phyloP scores from a whole-genome alignment of 495 filamentous ascomycete genomes.

The Jackrogersella multiformis region DNA sequence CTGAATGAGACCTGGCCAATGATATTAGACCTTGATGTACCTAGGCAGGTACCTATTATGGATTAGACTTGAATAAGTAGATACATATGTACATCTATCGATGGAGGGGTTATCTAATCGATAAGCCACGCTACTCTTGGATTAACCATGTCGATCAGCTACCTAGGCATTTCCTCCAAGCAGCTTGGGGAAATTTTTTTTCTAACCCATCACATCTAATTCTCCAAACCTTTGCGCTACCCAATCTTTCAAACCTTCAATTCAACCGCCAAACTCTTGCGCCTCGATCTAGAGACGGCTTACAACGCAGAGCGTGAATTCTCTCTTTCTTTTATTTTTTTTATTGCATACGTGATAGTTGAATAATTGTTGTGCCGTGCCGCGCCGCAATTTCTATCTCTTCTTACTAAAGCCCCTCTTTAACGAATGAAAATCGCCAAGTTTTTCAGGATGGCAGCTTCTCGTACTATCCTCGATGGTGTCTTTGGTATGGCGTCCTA shows the following conservation, averaged over 20 bases:
- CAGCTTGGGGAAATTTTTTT: conserved; percentile 22
- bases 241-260: not conserved
- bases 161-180: conserved; percentile 4
- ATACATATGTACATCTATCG: no score
- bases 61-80: no score
- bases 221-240: conserved; percentile 18
- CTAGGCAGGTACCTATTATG: not conserved
- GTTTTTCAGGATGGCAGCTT: conserved; percentile 59
- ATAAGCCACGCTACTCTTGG: conserved; percentile 23
- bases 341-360: not conserved
- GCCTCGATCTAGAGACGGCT: conserved; percentile 2
- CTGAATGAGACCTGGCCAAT: conserved; percentile 23
- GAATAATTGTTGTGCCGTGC: not conserved
- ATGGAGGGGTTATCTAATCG: conserved; percentile 29
- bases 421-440: conserved; percentile 40
- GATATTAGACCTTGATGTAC: not conserved
- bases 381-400: conserved; percentile 1
- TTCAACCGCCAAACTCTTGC: conserved; percentile 14
- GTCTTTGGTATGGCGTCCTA: conserved; percentile 68
- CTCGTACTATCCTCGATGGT: conserved; percentile 71
- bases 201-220: conserved; percentile 22
- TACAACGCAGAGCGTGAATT: not conserved
- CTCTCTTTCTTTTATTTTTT: not conserved
- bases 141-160: conserved; percentile 27
- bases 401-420: conserved; percentile 7